Evolutionary conservation across 768 basidiomycete genomes (phyloP), one percentile per base, ranked within the genome.

Genomic region (Pleurotus giganteus): DNA sequence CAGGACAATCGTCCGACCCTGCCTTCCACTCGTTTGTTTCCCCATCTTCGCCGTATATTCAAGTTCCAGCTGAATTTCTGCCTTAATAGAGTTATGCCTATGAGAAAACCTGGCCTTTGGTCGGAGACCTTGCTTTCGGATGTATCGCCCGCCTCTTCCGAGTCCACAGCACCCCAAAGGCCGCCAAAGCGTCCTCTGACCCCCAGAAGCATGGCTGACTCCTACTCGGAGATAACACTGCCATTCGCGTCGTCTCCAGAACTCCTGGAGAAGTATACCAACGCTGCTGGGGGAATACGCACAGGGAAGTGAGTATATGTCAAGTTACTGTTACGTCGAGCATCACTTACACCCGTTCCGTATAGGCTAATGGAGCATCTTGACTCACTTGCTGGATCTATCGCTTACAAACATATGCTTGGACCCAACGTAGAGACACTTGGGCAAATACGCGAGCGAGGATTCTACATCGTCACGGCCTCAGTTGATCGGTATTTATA

Each of bases 401-500:
- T 92, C 55, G 78, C 89, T 3, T 93, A 92, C 69, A 88, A 90
- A 65, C 90, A 92, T 69, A 76, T 90, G 78, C 77, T 89, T 4
- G 87, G 86, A 1, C 86, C 85, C 0, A 70, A 68, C 9, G 79
- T 83, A n/a, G 69, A 78, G 58, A 78, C 75, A 1, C 67, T 85
- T 2, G 81, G 81, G 36, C 71, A 73, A 49, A 73, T 88, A 2
- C 71, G 82, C 19, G 79, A 87, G 47, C 76, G 79, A 23, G 88
- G 88, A 1, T 85, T 91, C 61, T 93, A 92, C 59, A 80, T 93
- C 59, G 91, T 91, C 11, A 93, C 91, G 2, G 91, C 91, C 31
- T 82, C 85, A 4, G 91, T 91, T 2, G 90, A 94, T 63, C 72
- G 90, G 86, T 83, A 54, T 28, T 69, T 51, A 12, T n/a, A 45